Evolutionary conservation across 2,329 filamentous ascomycete species (phyloP), one percentile per base, ranked within the genome.

Genomic region (Zopfia rhizophila): DNA sequence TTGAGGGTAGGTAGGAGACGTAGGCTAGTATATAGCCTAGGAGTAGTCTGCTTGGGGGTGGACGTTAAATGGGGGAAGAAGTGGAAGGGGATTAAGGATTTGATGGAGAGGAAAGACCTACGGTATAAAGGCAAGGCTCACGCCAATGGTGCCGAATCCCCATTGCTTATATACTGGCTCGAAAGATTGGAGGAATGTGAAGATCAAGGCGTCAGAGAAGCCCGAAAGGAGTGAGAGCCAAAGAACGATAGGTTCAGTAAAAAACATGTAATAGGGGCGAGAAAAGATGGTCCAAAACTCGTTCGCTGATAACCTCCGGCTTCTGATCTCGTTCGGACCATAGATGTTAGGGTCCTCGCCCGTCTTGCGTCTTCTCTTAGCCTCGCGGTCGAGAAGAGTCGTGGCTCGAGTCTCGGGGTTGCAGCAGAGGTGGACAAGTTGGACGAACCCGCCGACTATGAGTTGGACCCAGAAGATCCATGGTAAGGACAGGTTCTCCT

Each of bases 401-500:
- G 86, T 89, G 1, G 84, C 81, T 37, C 89, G 78, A 1, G 90
- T 93, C 71, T 94, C 90, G 1, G 88, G 88, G 4, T 93, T 89
- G 6, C 84, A 77, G 36, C 89, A 60, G 29, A 87, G 72, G 65
- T 91, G 88, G 4, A 89, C 61, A 4, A 82, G 13, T 63, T 92
- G 89, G 3, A 90, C 82, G 30, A 82, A 78, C 4, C 73, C 86
- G 13, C 90, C 89, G 40, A 93, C 85, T 56, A 92, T 91, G 53
- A 93, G 81, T 70, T 91, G 88, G 42, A 92, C 85, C 89, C 89
- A 93, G 66, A 92, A 91, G 39, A 79, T 83, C 86, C 86, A 91
- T 53, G 79, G 81, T 85, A 89, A 91, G 18, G 65, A 48, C 5
- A 78, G 56, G 54, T 74, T 72, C 8, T 70, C 67, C 29, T 79